Percentiles rank a stretch among this genome's conserved stretches.
Evolutionary conservation across 1,139 yeast genomes (phyloP).

Genomic region (Casaregolazyma suthepensis): DNA sequence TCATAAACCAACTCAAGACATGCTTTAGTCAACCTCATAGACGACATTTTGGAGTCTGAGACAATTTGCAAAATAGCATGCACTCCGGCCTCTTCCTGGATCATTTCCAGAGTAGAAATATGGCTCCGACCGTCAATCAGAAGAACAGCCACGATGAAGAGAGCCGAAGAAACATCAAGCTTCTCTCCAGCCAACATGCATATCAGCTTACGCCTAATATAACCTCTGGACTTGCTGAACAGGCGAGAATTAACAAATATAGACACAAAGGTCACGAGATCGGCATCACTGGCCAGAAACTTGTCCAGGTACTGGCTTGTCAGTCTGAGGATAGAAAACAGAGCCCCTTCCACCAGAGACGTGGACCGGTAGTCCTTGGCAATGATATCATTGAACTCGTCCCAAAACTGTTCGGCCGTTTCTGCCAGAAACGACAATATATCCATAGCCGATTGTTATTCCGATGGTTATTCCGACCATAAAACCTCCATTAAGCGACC

Average conservation of each 20-base stretch:
- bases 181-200: conserved; percentile 22
- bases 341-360: conserved; percentile 22
- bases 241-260: conserved; percentile 28
- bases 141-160: conserved; percentile 46
- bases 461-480: background rate
- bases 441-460: conserved; percentile 29
- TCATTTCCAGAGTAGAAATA: conserved; percentile 37
- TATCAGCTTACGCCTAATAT: conserved; percentile 29
- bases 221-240: conserved; percentile 28
- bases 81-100: conserved; percentile 49
- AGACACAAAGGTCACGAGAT: conserved; percentile 28
- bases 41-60: conserved; percentile 25
- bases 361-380: conserved; percentile 26
- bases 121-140: conserved; percentile 44
- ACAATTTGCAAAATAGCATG: conserved; percentile 38
- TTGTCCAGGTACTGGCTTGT: conserved; percentile 27
- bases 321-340: conserved; percentile 26
- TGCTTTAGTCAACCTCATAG: conserved; percentile 32
- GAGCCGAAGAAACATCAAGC: conserved; percentile 20
- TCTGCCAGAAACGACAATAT: conserved; percentile 29
- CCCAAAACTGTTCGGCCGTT: conserved; percentile 31
- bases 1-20: conserved; percentile 50
- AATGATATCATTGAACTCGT: conserved; percentile 25
- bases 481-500: background rate
- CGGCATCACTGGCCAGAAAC: conserved; percentile 27